Evolutionary conservation across 2,329 filamentous ascomycete genomes (phyloP), one percentile per base, ranked within the genome.

Genomic region (Colletotrichum horii): DNA sequence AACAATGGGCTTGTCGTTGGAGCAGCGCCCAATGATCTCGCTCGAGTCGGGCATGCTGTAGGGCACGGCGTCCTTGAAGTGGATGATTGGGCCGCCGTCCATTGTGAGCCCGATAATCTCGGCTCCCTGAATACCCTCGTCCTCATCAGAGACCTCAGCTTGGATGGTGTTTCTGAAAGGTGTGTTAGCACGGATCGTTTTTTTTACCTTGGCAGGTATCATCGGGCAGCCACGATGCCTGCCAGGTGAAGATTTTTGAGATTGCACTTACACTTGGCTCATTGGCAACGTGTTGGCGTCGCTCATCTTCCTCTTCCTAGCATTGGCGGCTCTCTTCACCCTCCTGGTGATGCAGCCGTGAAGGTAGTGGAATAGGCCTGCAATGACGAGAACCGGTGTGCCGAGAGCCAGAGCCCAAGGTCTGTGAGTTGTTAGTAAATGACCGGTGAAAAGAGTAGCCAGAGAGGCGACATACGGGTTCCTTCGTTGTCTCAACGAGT

Each of bases 401-500:
- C 91, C 91, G 15, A 92, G 81, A 15, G 90, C 91, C 8, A 92
- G 86, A 3, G 88, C 90, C 90, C 90, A 92, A 1, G 88, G 88
- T 19, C 87, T 88, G 52, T 48, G 34, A 32, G 55, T 38, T 58
- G 52, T n/a, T 62, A 76, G 78, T 74, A 70, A 52, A 32, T 9
- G 68, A 24, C 8, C 48, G 64, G 15, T 32, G 22, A 4, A 52
- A 8, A 15, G 19, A 8, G 16, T 48, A 48, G 58, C n/a, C 14
- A 48, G 22, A 19, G 28, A 30, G 9, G 8, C 61, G 8, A 84
- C 88, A 83, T 78, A 90, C 84, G 90, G 90, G n/a, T 90, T 88
- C 74, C 86, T 85, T 65, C 87, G 83, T 52, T 89, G 84, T 48
- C 85, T 84, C 11, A 91, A 79, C 4, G 87, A 85, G 76, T 91